Evolutionary conservation across 1,139 yeast species (phyloP), one percentile per base, ranked within the genome.

Genomic region (Suzukiozyma palmioleophila): DNA sequence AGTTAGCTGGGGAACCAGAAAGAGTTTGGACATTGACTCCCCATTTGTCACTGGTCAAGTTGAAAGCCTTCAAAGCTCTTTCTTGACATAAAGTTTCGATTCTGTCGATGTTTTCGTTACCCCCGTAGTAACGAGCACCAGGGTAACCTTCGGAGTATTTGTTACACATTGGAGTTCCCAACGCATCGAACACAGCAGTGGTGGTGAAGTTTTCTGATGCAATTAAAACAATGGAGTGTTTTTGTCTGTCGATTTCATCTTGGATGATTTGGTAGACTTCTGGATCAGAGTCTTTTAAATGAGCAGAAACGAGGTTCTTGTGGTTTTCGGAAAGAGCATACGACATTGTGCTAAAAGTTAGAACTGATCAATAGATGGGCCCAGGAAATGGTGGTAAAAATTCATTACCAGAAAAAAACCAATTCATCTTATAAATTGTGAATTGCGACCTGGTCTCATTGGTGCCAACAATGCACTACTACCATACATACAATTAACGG

Each of bases 151-250:
- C 94, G 39, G 89, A 81, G 67, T 84, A 84, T 65, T 84, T 84
- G 76, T 84, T 84, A 63, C 88, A 86, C 96, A 92, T 88, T 59
- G 95, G 96, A 44, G 97, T 86, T 60, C 97, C 97, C 62, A 92
- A 79, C 40, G 95, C 95, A 64, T 92, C 97, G 67, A 90, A 87
- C 33, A 92, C 98, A 29, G 97, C 84, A 50, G 89, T 86, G 50
- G 97, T 86, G 50, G 98, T 92, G 77, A 90, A 92, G 68, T 92
- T 92, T 70, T 92, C 98, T 41, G 96, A 86, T 27, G 98, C 96
- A 65, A 92, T 92, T 64, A 92, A 75, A 40, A 88, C 95, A 59
- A 92, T 84, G 27, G 96, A 88, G 66, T 88, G 95, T 71, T 81
- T 84, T 74, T 92, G 98, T 74, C 98, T 86, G 56, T 81, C 82